Base-by-base conservation (phyloP, 768 basidiomycete species). In the Kwoniella dendrophila region DNA sequence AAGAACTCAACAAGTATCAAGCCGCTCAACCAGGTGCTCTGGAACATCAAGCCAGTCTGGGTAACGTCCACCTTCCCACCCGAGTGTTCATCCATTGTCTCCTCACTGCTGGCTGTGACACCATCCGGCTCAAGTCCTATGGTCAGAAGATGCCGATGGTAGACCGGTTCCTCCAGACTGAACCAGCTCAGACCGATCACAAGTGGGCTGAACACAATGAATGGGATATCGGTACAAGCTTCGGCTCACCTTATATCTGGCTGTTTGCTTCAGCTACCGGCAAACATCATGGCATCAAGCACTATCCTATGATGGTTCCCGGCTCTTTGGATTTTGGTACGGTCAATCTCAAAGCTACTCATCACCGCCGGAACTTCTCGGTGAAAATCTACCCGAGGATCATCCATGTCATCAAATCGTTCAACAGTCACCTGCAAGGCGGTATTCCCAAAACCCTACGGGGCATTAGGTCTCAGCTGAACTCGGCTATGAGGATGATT, bases 361-460 rank as follows among this genome's bases (percentile, higher is more conserved):
- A 66, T 26, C 4, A 54, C 2, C 27, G 43, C 32, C 36, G 38
- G n/a, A 3, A 54, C 24, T 66, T 36, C 48, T 29, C 11, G 16
- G 51, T 66, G 55, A 69, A 69, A 64, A 45, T 69, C 14, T 69
- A 69, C 34, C 68, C 68, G 6, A 34, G 60, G 7, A 10, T 69
- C 8, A 64, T 69, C 33, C 68, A 69, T 47, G 50, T 69, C 32
- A 66, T 66, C 55, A 69, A 69, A 41, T 69, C 68, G 26, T 59
- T 69, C 61, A 66, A 69, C 68, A 58, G 54, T 45, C 58, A 44
- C 4, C 54, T 68, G 11, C 63, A 68, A 47, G 64, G 58, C 10
- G 27, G 20, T 16, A 52, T 65, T 22, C 64, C 63, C 24, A 52
- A 43, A 33, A 53, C 59, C 20, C 14, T 63, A n/a, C 7, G 10